Percentiles rank a stretch among this genome's conserved stretches.
phyloP scores from a whole-genome alignment of 2,329 filamentous ascomycete species.

The Nemania sp. region DNA sequence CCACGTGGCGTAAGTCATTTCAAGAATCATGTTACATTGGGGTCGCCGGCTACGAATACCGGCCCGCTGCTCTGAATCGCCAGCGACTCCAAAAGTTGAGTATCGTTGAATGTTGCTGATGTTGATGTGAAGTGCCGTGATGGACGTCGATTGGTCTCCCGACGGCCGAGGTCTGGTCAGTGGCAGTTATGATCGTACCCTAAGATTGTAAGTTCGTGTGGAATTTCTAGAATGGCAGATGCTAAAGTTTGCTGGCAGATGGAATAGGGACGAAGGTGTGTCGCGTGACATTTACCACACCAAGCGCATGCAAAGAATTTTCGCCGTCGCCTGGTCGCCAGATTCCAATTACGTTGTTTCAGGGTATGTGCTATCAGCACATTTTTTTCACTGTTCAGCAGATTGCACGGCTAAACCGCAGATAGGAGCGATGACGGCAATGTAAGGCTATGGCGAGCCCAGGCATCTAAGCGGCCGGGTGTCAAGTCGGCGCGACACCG shows the following conservation, averaged over 20 bases:
- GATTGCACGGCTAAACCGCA: neutral
- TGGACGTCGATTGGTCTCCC: conserved; percentile 94
- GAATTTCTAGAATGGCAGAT: neutral
- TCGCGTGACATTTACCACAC: conserved; percentile 95
- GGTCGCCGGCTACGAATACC: neutral
- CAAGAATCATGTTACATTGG: neutral
- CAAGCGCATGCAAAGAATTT: conserved; percentile 92
- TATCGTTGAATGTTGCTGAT: conserved; percentile 11
- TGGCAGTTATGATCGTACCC: conserved; percentile 83
- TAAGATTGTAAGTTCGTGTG: conserved; percentile 59
- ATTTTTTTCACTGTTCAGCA: neutral
- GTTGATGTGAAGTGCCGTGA: conserved; percentile 65
- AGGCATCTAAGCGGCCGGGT: conserved; percentile 80
- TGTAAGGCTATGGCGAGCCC: conserved; percentile 83
- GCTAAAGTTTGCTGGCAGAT: conserved; percentile 43
- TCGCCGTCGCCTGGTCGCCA: conserved; percentile 72
- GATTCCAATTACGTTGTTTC: conserved; percentile 89
- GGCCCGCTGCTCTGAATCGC: too few relatives aligned
- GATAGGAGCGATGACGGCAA: conserved; percentile 69
- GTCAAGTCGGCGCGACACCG: conserved; percentile 84
- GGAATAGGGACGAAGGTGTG: conserved; percentile 78
- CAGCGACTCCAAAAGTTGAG: too few relatives aligned
- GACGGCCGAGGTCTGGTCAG: conserved; percentile 93
- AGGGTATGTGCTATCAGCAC: conserved; percentile 78
- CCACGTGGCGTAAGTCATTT: conserved; percentile 44